phyloP scores from a whole-genome alignment of 208 protist genomes.

The Kentomonas sorsogonicus region DNA sequence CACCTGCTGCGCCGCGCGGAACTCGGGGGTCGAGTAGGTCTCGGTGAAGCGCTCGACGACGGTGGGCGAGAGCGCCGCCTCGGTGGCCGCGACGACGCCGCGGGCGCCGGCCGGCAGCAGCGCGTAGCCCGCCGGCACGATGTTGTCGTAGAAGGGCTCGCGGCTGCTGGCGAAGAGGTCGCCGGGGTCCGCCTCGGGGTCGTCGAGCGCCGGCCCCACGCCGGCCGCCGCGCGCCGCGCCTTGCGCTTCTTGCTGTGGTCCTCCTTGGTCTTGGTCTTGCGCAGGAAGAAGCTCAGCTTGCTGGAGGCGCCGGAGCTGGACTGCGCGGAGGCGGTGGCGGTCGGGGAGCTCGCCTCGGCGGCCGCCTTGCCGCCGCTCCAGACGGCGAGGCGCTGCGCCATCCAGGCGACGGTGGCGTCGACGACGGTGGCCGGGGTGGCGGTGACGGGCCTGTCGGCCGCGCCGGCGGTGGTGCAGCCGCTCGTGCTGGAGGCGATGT shows the following conservation, averaged over 20 bases:
- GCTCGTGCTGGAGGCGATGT: constrained; percentile 23
- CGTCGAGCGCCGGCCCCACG: neutral
- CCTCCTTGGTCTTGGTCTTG: neutral
- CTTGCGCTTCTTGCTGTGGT: neutral
- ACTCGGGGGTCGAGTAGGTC: constrained; percentile 13
- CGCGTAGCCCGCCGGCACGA: constrained; percentile 4
- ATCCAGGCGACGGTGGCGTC: too few relatives aligned
- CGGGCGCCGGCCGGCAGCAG: neutral
- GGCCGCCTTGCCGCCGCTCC: too few relatives aligned
- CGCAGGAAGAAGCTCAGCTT: too few relatives aligned
- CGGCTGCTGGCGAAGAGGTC: constrained; percentile 29
- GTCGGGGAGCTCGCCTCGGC: too few relatives aligned
- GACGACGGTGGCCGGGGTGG: too few relatives aligned
- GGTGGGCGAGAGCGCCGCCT: neutral
- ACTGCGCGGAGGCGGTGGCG: too few relatives aligned
- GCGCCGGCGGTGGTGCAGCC: constrained; percentile 11
- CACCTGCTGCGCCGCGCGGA: constrained; percentile 18
- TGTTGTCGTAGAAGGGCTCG: constrained; percentile 38
- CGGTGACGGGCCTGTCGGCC: neutral
- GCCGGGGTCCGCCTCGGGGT: constrained; percentile 1
- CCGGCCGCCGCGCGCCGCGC: neutral
- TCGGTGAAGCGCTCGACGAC: constrained; percentile 13
- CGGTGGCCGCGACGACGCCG: neutral
- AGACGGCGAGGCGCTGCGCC: too few relatives aligned
- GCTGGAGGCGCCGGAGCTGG: too few relatives aligned